Percentiles rank a stretch among this genome's conserved stretches.
phyloP scores from a whole-genome alignment of 1,139 yeast species.

The Meyerozyma carpophila region DNA sequence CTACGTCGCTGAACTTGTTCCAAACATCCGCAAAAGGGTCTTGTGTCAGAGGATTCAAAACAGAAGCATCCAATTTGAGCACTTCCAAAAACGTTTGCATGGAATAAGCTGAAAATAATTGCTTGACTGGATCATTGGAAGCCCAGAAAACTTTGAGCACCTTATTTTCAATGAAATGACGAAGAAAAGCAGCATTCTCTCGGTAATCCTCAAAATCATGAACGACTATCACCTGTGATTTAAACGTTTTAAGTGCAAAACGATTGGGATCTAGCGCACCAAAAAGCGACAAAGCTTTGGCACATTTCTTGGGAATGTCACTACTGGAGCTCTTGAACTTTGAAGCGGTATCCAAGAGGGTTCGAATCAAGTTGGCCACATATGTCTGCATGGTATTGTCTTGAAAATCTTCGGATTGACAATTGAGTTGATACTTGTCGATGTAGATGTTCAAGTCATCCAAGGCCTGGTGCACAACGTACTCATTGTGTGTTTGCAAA shows the following conservation, averaged over 20 bases:
- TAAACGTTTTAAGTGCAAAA: conserved; percentile 43
- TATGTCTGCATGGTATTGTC: conserved; percentile 24
- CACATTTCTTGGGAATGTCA: conserved; percentile 52
- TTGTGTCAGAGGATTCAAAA: conserved; percentile 20
- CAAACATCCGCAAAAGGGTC: conserved; percentile 39
- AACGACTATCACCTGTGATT: conserved; percentile 44
- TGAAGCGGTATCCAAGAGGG: conserved; percentile 55
- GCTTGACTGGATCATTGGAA: conserved; percentile 81
- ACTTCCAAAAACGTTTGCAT: conserved; percentile 81
- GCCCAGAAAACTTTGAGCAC: conserved; percentile 84
- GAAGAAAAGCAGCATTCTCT: conserved; percentile 63
- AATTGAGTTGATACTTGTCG: conserved; percentile 39
- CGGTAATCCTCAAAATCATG: conserved; percentile 56
- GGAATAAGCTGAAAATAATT: conserved; percentile 78
- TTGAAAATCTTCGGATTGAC: conserved; percentile 35
- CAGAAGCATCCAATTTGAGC: conserved; percentile 47
- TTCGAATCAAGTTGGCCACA: conserved; percentile 44
- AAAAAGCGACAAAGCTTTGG: conserved; percentile 66
- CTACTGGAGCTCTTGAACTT: conserved; percentile 48
- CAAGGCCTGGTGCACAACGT: conserved; percentile 75
- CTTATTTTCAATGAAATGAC: conserved; percentile 59
- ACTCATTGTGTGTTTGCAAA: conserved; percentile 61
- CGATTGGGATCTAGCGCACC: conserved; percentile 76
- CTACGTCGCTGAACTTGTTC: conserved; percentile 59
- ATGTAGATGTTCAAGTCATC: conserved; percentile 58